Evolutionary conservation across 805 yeast genomes (phyloP).

Genomic region (Yarrowia hollandica): DNA sequence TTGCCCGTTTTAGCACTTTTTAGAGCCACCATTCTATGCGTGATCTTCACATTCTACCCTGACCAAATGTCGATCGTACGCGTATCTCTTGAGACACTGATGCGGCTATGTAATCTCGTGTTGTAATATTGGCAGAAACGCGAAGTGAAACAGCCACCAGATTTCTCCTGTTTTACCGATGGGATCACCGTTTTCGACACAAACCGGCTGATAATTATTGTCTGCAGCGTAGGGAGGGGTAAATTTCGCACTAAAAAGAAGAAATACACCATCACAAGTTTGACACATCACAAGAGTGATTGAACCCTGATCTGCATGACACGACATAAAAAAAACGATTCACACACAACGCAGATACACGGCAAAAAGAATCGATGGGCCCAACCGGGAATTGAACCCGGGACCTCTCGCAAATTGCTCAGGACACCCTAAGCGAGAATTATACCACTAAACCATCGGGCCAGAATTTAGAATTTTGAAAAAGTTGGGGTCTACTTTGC

Average conservation of each 20-base stretch:
- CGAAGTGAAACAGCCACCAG: neutral
- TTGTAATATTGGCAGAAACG: neutral
- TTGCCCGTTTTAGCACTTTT: neutral
- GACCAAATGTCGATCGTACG: neutral
- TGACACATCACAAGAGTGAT: no score
- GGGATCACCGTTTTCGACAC: no score
- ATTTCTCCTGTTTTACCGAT: no score
- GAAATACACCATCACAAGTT: no score
- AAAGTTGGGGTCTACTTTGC: neutral
- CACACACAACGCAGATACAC: no score
- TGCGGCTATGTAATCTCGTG: conserved; percentile 1
- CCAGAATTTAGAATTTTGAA: neutral
- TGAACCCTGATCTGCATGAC: neutral
- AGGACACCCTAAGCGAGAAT: conserved; percentile 28
- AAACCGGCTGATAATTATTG: no score
- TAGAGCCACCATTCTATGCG: neutral
- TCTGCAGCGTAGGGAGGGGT: no score
- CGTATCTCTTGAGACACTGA: neutral
- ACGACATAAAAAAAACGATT: neutral
- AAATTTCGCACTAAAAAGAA: no score
- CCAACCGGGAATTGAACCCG: conserved; percentile 29
- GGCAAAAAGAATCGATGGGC: neutral
- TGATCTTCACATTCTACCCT: conserved; percentile 5
- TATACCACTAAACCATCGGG: conserved; percentile 28
- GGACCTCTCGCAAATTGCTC: conserved; percentile 27